phyloP scores from a whole-genome alignment of 106 monocot species.

The Platanthera zijinensis region DNA sequence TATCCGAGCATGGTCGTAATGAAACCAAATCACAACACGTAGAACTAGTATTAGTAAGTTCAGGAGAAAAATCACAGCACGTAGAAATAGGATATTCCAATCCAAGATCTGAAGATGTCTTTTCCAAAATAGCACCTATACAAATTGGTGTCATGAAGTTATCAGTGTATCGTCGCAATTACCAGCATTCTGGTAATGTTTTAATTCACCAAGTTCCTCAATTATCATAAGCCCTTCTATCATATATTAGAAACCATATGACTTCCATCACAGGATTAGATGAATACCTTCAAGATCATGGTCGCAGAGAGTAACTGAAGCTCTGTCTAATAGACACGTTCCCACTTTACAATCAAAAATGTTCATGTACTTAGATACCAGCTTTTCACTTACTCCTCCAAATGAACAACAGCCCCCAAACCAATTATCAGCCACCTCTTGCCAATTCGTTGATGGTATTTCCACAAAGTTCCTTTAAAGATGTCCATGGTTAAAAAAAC shows the following conservation, averaged over 20 bases:
- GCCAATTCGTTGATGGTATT: constrained; percentile 87
- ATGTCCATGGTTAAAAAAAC: neutral
- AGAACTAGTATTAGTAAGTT: constrained; percentile 1
- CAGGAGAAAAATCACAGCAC: neutral
- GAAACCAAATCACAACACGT: neutral
- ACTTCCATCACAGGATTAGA: constrained; percentile 8
- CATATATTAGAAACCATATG: neutral
- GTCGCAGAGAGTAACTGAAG: constrained; percentile 53
- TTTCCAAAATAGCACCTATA: neutral
- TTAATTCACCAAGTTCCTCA: neutral
- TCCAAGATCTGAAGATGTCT: neutral
- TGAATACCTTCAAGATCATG: constrained; percentile 57
- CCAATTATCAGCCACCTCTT: constrained; percentile 95
- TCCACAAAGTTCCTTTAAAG: constrained; percentile 58
- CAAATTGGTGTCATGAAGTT: neutral
- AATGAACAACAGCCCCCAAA: constrained; percentile 93
- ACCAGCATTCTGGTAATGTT: neutral
- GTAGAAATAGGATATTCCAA: constrained; percentile 1
- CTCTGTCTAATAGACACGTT: constrained; percentile 55
- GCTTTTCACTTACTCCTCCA: constrained; percentile 78
- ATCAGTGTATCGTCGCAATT: neutral
- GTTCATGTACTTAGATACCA: constrained; percentile 49
- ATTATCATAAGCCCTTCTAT: constrained; percentile 1
- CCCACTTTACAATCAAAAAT: constrained; percentile 35
- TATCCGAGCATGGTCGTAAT: constrained; percentile 6